phyloP scores from a whole-genome alignment of 192 early-diverging fungal genomes.

The Glomus cerebriforme region DNA sequence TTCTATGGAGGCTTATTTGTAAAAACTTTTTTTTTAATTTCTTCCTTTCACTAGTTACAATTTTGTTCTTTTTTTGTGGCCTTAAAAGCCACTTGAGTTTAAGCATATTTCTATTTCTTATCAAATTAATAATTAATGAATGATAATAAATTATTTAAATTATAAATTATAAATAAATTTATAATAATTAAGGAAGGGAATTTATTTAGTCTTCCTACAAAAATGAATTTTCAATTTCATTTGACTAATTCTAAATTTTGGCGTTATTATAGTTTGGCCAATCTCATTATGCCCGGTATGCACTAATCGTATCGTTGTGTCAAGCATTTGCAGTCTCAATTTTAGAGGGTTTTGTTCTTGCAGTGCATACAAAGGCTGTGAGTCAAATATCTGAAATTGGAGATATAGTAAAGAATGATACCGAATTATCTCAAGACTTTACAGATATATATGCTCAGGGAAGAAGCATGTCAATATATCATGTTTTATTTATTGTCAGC shows the following conservation, averaged over 20 bases:
- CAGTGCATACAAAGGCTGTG: slow-evolving; percentile 39
- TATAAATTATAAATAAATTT: no score
- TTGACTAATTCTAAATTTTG: neutral
- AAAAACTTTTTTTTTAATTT: no score
- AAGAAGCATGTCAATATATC: slow-evolving; percentile 72
- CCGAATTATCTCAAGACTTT: neutral
- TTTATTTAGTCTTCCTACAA: no score
- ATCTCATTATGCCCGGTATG: slow-evolving; percentile 42
- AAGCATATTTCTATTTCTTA: no score
- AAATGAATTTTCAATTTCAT: no score
- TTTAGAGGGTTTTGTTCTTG: slow-evolving; percentile 56
- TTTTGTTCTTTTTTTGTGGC: no score
- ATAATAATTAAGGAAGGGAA: no score
- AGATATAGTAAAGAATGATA: neutral
- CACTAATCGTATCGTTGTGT: slow-evolving; percentile 41
- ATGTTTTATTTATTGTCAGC: slow-evolving; percentile 83
- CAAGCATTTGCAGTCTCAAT: slow-evolving; percentile 57
- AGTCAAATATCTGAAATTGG: neutral
- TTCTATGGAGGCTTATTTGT: no score
- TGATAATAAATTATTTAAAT: no score
- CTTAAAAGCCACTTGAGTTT: no score
- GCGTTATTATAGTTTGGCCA: slow-evolving; percentile 35
- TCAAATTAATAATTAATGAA: no score
- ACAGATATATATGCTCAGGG: slow-evolving; percentile 45
- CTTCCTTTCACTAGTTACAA: no score